Conservation (phyloP, 2,329 filamentous ascomycete genomes). For the Rugonectria rugulosa region DNA sequence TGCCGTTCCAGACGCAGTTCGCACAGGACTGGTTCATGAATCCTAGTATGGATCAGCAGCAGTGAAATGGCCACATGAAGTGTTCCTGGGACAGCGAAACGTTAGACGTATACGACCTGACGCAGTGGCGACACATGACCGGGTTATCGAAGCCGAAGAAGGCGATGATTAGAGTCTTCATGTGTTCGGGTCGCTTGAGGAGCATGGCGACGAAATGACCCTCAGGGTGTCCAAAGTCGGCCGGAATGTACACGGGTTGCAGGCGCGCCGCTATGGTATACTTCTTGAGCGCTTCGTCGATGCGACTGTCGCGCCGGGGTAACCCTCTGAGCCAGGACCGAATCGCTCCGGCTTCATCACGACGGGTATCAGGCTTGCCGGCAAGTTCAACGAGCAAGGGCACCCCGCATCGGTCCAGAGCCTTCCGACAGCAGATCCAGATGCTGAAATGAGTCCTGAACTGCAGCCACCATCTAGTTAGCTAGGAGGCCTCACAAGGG, state of each 20-base stretch:
- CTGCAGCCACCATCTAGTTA: background rate
- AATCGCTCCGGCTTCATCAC: background rate
- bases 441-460: background rate
- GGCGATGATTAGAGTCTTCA: slow-evolving; percentile 3
- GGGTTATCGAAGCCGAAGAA: background rate
- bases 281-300: background rate
- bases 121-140: background rate
- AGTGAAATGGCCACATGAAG: no score
- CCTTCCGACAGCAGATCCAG: slow-evolving; percentile 4
- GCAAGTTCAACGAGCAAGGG: slow-evolving; percentile 9
- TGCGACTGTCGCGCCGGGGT: background rate
- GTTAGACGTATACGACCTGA: background rate
- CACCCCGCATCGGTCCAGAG: background rate
- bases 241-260: slow-evolving; percentile 2
- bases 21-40: no score
- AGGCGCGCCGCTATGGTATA: background rate
- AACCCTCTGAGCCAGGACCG: background rate
- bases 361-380: no score
- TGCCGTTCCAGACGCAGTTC: no score
- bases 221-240: slow-evolving; percentile 3
- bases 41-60: no score
- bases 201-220: background rate
- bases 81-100: background rate
- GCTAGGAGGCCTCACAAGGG: background rate
- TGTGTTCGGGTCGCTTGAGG: background rate